Evolutionary conservation across 1,284 basidiomycete species (phyloP), one percentile per base, ranked within the genome.

Genomic region (Ceratobasidium theobromae): DNA sequence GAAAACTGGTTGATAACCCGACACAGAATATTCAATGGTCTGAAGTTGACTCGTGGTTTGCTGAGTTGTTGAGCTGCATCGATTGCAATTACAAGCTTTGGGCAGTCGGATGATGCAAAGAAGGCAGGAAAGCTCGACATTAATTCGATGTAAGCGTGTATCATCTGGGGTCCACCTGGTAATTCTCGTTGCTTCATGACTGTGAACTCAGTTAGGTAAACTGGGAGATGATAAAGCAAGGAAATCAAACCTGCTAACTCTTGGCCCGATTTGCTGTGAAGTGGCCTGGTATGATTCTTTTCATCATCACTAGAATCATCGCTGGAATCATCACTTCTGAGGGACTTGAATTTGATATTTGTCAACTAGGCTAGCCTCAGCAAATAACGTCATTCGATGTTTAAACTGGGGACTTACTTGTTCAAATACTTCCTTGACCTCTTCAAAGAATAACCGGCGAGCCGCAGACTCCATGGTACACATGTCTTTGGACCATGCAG

Each of bases 71-170:
- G 51, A 30, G 51, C 51, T 30, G 16, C 51, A 33, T 53, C 51
- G 30, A 53, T 32, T 3, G 51, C 51, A n/a, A 53, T 53, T n/a
- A 53, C 51, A 21, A 53, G 23, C 23, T 53, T 25, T 32, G 51
- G 51, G n/a, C 3, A 14, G 18, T 12, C 3, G 9, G 43, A 23
- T 6, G 43, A 9, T 46, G 43, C 21, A 23, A 46, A 46, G 11
- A 46, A 23, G 9, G 9, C 14, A n/a, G 43, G 43, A n/a, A 18
- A 5, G 14, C 5, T 6, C 21, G 8, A 6, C 9, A 46, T 23
- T n/a, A 46, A 23, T 18, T 46, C 21, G 9, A 5, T 8, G 43
- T 46, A 46, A 14, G 43, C 43, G 5, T 6, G 6, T 9, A 46
- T 8, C 43, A 46, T 46, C 6, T 8, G 9, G 6, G 8, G 14